Percentiles rank a stretch among this genome's conserved stretches.
These are phyloP conservation scores for Pseudogymnoascus destructans DNA, from an alignment of 2,329 filamentous ascomycete genomes.

Conservation along the genomic window DNA sequence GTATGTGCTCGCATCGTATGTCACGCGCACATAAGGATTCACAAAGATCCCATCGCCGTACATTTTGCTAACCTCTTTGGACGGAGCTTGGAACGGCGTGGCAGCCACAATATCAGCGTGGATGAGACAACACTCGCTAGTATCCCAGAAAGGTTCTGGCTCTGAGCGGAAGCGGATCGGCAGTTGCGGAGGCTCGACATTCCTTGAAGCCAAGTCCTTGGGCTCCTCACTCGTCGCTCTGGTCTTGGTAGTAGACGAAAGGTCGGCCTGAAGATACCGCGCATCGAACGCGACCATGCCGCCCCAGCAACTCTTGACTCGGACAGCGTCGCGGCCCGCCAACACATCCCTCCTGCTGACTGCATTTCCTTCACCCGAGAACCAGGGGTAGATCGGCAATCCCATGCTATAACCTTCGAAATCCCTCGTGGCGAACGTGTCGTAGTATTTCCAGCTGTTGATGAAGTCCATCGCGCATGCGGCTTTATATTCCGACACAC, in stretches of 20 bases:
- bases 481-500: constrained; percentile 43
- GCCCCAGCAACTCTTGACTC: constrained; percentile 63
- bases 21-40: constrained; percentile 62
- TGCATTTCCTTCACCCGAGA: constrained; percentile 39
- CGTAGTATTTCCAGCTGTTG: constrained; percentile 56
- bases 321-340: constrained; percentile 47
- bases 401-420: constrained; percentile 48
- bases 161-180: constrained; percentile 45
- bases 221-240: not conserved
- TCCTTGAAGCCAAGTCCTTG: constrained; percentile 21
- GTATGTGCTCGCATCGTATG: constrained; percentile 47
- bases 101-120: constrained; percentile 31
- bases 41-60: constrained; percentile 46
- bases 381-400: constrained; percentile 56
- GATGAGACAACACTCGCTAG: constrained; percentile 51
- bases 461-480: constrained; percentile 61
- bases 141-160: constrained; percentile 46
- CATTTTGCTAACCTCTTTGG: constrained; percentile 29
- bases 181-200: constrained; percentile 15
- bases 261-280: constrained; percentile 38
- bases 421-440: constrained; percentile 61
- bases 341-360: constrained; percentile 50
- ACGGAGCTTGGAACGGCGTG: constrained; percentile 23
- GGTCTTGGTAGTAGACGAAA: not conserved
- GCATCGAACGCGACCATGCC: constrained; percentile 60